Evolutionary conservation across 345 rosid genomes (phyloP).

Genomic region (Citrus trifoliata): DNA sequence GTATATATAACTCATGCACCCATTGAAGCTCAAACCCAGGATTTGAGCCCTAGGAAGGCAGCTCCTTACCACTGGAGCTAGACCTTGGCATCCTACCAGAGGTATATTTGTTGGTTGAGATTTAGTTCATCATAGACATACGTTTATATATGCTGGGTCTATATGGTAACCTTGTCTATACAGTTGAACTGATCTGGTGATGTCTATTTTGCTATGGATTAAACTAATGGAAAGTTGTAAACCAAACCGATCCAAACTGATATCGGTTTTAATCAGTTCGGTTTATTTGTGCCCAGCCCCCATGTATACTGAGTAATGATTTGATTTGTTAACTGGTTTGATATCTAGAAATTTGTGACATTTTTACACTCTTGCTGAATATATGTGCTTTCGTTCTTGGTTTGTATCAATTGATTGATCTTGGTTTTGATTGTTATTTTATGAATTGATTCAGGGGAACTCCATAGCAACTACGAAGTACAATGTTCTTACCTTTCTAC

Average conservation of each 20-base stretch:
- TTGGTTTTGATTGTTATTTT: constrained; percentile 15
- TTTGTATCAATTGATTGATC: not conserved
- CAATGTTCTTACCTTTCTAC: constrained; percentile 88
- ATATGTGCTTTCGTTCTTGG: constrained; percentile 1
- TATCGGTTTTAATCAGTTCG: not conserved
- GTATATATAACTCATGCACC: too few species aligned
- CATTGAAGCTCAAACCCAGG: too few species aligned
- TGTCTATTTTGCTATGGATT: not conserved
- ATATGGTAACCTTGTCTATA: not conserved
- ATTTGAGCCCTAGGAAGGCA: too few species aligned
- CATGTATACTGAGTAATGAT: not conserved
- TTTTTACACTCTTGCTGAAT: not conserved
- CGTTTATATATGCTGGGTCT: not conserved
- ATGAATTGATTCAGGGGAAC: constrained; percentile 64
- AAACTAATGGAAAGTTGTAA: not conserved
- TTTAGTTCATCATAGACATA: not conserved
- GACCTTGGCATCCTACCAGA: too few species aligned
- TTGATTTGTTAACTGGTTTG: not conserved
- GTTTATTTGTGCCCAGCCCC: not conserved
- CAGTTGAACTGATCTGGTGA: not conserved
- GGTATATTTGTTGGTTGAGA: too few species aligned
- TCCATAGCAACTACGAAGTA: constrained; percentile 95
- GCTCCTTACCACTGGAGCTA: too few species aligned
- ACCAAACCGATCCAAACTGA: not conserved
- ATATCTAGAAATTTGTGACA: not conserved